Evolutionary conservation across 2,329 filamentous ascomycete species (phyloP), one percentile per base, ranked within the genome.

Genomic region (Dendryphion nanum): DNA sequence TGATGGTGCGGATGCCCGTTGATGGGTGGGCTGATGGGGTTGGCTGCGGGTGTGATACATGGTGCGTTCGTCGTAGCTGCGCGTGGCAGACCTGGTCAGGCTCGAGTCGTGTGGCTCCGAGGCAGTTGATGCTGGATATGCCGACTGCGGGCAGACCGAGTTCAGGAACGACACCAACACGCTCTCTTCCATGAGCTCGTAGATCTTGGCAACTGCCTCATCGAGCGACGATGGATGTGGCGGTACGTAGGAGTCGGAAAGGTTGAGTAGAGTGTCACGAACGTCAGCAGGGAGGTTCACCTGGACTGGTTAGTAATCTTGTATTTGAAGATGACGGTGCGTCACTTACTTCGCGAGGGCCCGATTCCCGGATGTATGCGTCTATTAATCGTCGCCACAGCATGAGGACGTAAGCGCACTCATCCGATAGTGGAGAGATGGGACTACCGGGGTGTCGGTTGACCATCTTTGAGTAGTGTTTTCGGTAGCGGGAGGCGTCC

Each of bases 101-200:
- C 59, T 57, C 45, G 60, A 50, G 61, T 67, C 42, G 57, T 68
- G 51, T 54, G 67, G 51, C 59, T 75, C 57, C 60, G 69, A 63
- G 53, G 66, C 49, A 30, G 62, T 59, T 28, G 63, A 48, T 31
- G 72, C 18, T 8, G 29, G 48, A n/a, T 26, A 26, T n/a, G 23
- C 23, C 10, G 23, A 26, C 30, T 74, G 70, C 1, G 72, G 69
- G 42, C 73, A 74, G 33, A 75, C 69, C 45, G 74, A 78, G 66
- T 95, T 91, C 37, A 97, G 76, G 61, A 97, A 98, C 0, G 91
- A 90, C 1, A 95, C 83, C 35, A 97, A 75, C 1, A 97, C 87
- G 3, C 90, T 96, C 63, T 97, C 93, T 55, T 95, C 94, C 90
- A 98, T 97, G 39, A 98, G 74, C 53, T 97, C 93, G 64, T 91